Percentiles rank a stretch among this genome's conserved stretches.
These are phyloP conservation scores for Eragrostis nindensis DNA, from an alignment of 176 grass and related monocot species.

Conservation along the genomic window DNA sequence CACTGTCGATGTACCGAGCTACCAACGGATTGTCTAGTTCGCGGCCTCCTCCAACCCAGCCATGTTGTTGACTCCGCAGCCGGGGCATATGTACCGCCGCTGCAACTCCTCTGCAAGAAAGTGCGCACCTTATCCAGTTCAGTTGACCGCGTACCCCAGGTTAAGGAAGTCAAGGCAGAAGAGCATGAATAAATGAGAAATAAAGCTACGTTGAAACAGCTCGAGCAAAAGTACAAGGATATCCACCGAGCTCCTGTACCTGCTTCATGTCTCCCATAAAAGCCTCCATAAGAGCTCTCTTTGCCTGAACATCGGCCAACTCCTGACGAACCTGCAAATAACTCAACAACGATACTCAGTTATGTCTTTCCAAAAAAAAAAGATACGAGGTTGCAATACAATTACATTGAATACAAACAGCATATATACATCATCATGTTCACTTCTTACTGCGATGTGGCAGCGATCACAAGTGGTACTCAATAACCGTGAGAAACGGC, in stretches of 20 bases:
- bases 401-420: too few species aligned
- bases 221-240: constrained; percentile 46
- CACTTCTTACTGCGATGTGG: too few species aligned
- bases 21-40: neutral
- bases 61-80: constrained; percentile 81
- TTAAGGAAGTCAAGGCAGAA: constrained; percentile 55
- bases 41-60: constrained; percentile 30
- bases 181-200: neutral
- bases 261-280: constrained; percentile 67
- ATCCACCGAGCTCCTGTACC: constrained; percentile 68
- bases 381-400: too few species aligned
- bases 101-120: constrained; percentile 71
- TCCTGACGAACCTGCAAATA: constrained; percentile 57
- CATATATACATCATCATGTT: too few species aligned
- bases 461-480: too few species aligned
- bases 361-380: too few species aligned
- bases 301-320: constrained; percentile 61
- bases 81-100: constrained; percentile 47
- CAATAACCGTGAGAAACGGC: too few species aligned
- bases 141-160: constrained; percentile 56
- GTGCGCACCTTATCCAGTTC: constrained; percentile 57
- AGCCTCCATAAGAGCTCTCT: constrained; percentile 62
- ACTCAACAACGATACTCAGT: neutral
- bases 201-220: neutral
- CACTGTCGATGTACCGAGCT: neutral